A percentile compares a stretch with the other conserved stretches of the same genome.
phyloP scores from a whole-genome alignment of 2,329 filamentous ascomycete species.

The Fusarium acutatum region DNA sequence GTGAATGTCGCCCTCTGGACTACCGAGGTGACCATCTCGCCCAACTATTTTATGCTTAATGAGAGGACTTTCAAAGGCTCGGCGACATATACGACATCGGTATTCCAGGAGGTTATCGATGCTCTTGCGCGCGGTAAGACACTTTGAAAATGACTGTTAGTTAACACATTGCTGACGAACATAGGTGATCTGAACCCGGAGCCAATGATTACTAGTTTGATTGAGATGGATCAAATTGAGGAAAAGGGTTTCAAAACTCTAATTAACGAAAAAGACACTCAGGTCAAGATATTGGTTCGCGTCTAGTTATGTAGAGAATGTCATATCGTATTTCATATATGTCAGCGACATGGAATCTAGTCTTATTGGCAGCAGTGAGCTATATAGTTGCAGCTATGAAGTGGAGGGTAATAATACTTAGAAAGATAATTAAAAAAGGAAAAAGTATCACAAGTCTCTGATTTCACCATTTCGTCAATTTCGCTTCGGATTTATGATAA shows the following conservation, averaged over 20 bases:
- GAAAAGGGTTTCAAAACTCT: background rate
- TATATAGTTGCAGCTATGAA: too few species aligned
- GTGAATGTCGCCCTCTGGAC: background rate
- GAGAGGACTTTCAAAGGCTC: background rate
- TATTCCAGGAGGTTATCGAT: background rate
- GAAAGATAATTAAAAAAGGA: accelerated
- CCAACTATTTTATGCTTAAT: background rate
- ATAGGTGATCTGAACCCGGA: background rate
- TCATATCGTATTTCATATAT: background rate
- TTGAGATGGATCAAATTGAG: background rate
- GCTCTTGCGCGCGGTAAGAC: background rate
- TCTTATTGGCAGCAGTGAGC: accelerated
- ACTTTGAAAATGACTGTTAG: accelerated
- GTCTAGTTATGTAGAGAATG: background rate
- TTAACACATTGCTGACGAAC: background rate
- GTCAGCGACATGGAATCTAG: too few species aligned
- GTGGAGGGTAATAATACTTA: background rate
- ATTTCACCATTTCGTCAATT: background rate
- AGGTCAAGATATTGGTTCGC: background rate
- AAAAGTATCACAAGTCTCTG: accelerated
- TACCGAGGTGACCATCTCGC: background rate
- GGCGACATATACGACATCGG: background rate
- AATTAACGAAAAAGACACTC: background rate
- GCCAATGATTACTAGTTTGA: background rate
- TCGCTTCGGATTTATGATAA: accelerated